Evolutionary conservation across 1,139 yeast species (phyloP).

Genomic region (Suhomyces atakaporum): DNA sequence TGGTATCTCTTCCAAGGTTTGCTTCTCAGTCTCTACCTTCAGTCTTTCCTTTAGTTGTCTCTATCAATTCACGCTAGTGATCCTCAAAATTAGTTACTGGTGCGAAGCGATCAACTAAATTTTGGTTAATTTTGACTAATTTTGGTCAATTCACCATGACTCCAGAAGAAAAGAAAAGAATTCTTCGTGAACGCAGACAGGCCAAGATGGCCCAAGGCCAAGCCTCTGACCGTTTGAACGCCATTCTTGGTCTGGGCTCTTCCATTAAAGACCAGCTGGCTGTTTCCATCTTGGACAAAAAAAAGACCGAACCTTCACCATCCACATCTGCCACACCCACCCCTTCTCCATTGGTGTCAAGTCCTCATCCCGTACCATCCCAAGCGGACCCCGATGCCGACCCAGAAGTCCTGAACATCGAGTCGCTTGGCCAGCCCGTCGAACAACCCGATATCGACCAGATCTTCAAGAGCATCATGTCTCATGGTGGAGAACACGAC

Average conservation of each 20-base stretch:
- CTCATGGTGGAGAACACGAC: conserved; percentile 14
- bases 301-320: conserved; percentile 2
- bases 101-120: no score
- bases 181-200: conserved; percentile 68
- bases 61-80: no score
- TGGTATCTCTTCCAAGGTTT: no score
- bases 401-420: conserved; percentile 37
- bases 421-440: conserved; percentile 16
- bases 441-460: conserved; percentile 33
- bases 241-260: conserved; percentile 43
- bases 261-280: conserved; percentile 36
- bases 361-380: not conserved
- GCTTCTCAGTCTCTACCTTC: no score
- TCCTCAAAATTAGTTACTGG: no score
- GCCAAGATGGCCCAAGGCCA: conserved; percentile 65
- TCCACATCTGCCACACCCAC: not conserved
- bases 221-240: conserved; percentile 57
- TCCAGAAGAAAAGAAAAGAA: conserved; percentile 63
- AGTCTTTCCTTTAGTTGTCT: no score
- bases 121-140: no score
- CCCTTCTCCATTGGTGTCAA: conserved; percentile 4
- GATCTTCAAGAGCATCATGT: conserved; percentile 37
- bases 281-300: conserved; percentile 40
- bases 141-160: no score
- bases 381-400: conserved; percentile 27